Base-by-base conservation (phyloP, 352 stramenopile genomes). In the Phytophthora gonapodyides region DNA sequence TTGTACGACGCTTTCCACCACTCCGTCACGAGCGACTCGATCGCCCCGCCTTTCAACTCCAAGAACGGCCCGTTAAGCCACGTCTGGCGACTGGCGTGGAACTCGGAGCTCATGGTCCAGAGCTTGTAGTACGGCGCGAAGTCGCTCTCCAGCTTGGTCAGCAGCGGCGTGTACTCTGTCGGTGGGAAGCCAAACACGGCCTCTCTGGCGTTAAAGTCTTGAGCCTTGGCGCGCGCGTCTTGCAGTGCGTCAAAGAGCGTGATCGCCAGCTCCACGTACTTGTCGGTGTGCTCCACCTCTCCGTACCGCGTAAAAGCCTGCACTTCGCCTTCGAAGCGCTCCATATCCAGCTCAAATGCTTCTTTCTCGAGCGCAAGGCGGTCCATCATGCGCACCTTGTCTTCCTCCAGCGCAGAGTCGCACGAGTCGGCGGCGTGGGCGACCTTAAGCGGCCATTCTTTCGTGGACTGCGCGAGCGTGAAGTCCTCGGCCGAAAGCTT, bases 61-160 rank as follows among this genome's bases (percentile, higher is more conserved):
- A 97, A 66, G 57, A 98, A 98, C 0, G 93, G 73, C 0, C 91
- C 93, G 37, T 97, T 95, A 8, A 98, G 74, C 93, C 93, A 98
- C 42, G 92, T 78, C 56, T 97, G 89, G 12, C 85, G 88, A 51
- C 77, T 97, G 49, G 91, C 82, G 51, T 97, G 85, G 67, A 98
- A 98, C 63, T 98, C 93, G 35, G 82, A 94, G 60, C 94, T 95
- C 90, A 98, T 98, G 8, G 91, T 98, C 93, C 94, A 98, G 5
- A 98, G 82, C 58, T 97, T 96, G 62, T 96, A 97, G 71, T 97
- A 98, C 19, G 91, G 92, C 11, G 80, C 64, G 36, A 98, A 96
- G 46, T 97, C 84, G 1, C 61, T 68, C 62, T 98, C 88, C 13
- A 97, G 73, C 47, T 94, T 91, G 30, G 61, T 61, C 15, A 98